Base-by-base conservation (phyloP, 257 asterid genomes). In the Petrea volubilis region DNA sequence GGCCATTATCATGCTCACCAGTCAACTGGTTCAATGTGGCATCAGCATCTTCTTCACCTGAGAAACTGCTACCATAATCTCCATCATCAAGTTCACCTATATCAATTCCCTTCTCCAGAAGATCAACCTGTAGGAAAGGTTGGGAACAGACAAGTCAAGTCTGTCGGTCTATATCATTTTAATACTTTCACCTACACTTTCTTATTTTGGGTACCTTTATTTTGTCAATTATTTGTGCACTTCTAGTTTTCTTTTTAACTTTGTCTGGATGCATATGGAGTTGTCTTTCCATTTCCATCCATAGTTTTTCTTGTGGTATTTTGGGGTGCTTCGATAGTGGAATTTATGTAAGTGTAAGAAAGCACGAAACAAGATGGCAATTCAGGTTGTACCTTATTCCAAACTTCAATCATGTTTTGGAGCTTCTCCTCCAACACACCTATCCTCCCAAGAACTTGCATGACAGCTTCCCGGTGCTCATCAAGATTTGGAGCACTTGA, bases 351-450 rank as follows among this genome's bases (percentile, higher is more conserved):
- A 15, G 12, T 49, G 3, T 41, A 74, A 31, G 36, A 34, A 44
- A 33, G 51, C 25, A 72, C 7, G 46, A 23, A 14, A 34, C 27
- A 2, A 7, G n/a, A 52, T 4, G 47, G 40, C 12, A 21, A 52
- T 49, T 67, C 31, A 36, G 62, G 46, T 8, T 52, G 7, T 75
- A 86, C 99, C 96, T 95, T 95, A 75, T 95, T 95, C 97, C 95
- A 88, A 70, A 95, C 98, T 87, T 95, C 98, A 78, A 95, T 85
- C 96, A 95, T 95, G 81, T 87, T 95, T 68, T 78, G 78, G 64
- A 95, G 92, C 85, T 95, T 92, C 80, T 90, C 90, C 51, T 84
- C 76, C 0, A 98, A 77, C 23, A 95, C 99, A 25, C 96, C 92
- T 75, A 95, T 74, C 78, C 71, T 89, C 66, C 68, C 81, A 50